Conservation (phyloP, 1,139 yeast species). For the Arxiozyma telluris region DNA sequence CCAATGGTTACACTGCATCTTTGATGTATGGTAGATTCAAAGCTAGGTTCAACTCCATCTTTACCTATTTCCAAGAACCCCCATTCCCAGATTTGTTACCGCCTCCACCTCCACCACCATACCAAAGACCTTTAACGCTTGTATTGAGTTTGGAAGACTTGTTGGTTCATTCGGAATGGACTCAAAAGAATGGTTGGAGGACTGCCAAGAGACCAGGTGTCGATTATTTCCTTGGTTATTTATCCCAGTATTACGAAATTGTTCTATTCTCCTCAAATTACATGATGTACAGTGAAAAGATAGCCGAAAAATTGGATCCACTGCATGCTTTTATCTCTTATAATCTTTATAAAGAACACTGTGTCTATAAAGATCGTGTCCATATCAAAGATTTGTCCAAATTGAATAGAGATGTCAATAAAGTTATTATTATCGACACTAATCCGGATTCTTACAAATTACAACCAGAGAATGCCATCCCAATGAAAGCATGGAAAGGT, state of each 20-base stretch:
- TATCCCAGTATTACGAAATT: conserved; percentile 91
- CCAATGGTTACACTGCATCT: conserved; percentile 62
- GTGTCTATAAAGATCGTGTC: conserved; percentile 74
- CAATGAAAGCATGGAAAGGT: conserved; percentile 82
- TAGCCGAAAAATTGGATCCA: conserved; percentile 86
- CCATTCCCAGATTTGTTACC: conserved; percentile 88
- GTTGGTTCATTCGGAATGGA: conserved; percentile 87
- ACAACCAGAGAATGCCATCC: conserved; percentile 90
- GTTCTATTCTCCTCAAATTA: conserved; percentile 82
- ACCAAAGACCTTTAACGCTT: conserved; percentile 84
- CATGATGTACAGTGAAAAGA: conserved; percentile 76
- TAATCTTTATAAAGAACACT: conserved; percentile 83
- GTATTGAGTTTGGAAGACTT: conserved; percentile 86
- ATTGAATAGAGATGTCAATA: conserved; percentile 81
- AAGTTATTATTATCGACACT: conserved; percentile 72
- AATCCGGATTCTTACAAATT: conserved; percentile 62
- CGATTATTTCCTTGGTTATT: conserved; percentile 89
- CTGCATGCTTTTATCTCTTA: conserved; percentile 82
- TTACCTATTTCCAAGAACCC: conserved; percentile 86
- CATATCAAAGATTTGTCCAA: conserved; percentile 77
- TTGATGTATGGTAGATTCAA: conserved; percentile 58
- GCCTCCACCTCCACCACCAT: conserved; percentile 85
- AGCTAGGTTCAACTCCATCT: conserved; percentile 64
- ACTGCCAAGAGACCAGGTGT: conserved; percentile 98
- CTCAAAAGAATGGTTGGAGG: conserved; percentile 90